Percentiles rank a stretch among this genome's conserved stretches.
Conservation (phyloP, 345 rosid species). For the Sonneratia alba region DNA sequence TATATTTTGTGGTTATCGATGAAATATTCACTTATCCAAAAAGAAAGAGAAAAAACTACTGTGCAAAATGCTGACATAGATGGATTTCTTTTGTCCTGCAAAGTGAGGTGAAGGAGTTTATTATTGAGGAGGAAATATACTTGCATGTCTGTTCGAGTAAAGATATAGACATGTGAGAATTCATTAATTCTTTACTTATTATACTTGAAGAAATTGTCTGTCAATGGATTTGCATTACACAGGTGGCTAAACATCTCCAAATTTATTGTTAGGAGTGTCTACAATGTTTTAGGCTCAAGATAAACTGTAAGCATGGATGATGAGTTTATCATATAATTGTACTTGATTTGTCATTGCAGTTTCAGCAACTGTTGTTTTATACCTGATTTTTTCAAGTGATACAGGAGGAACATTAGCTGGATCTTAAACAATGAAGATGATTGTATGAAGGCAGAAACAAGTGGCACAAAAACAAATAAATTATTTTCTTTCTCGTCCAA, state of each 20-base stretch:
- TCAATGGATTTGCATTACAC: neutral
- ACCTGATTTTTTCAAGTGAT: neutral
- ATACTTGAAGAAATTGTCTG: neutral
- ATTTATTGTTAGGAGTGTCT: neutral
- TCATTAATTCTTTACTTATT: neutral
- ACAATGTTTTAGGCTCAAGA: neutral
- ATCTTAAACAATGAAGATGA: conserved; percentile 54
- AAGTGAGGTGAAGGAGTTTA: conserved; percentile 57
- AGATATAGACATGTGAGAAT: conserved; percentile 83
- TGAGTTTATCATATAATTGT: neutral
- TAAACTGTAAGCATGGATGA: neutral
- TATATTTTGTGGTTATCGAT: too few relatives aligned
- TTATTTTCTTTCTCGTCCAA: conserved; percentile 28
- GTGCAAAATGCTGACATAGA: conserved; percentile 71
- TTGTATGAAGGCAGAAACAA: conserved; percentile 34
- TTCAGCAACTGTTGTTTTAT: neutral
- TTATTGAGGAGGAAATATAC: conserved; percentile 51
- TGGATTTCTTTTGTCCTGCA: conserved; percentile 71
- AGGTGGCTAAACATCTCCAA: neutral
- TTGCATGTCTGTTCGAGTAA: conserved; percentile 66
- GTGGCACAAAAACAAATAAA: conserved; percentile 54
- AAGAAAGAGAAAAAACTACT: conserved; percentile 9
- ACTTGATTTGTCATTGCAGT: neutral
- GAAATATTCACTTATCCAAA: too few relatives aligned
- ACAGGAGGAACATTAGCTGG: conserved; percentile 22